Base-by-base conservation (phyloP, 1,139 yeast genomes). In the Saccharomyces hybrid region DNA sequence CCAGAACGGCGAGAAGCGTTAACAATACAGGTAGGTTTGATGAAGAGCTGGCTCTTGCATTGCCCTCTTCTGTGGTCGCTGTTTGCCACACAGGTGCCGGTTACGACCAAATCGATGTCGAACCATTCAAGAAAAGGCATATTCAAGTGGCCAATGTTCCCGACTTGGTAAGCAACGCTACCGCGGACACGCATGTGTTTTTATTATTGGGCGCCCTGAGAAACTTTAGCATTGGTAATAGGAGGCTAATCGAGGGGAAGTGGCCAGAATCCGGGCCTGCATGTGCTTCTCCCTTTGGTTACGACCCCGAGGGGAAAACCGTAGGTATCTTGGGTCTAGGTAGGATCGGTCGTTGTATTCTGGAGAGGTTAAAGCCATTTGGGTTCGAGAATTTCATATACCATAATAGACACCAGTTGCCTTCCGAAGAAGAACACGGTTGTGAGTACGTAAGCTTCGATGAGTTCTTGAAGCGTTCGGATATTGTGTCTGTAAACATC, bases 51-150 rank as follows among this genome's bases (percentile, higher is more conserved):
- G 78, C 85, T 21, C 64, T 70, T 11, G 72, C 73, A 34, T 73
- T 93, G 55, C 96, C 96, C 2, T 59, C 75, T 1, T 67, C 83
- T 0, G 78, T 91, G 29, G 80, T 81, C 63, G 78, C 82, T 12
- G 76, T 93, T 21, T 77, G 87, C 62, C 96, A 89, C 71, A 78
- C 81, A 63, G 97, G 98, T 55, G 99, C 99, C 0, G 98, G 99
- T 4, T 93, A 93, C 70, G 98, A 93, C 68, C 91, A 85, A 69
- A 75, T 86, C 49, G 89, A 85, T 63, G 80, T 82, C 1, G 56
- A 61, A n/a, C 66, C 66, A 12, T 66, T 74, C 51, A 61, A 60
- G 5, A 64, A 62, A 16, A 68, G 66, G 46, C 74, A 74, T 7
- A 83, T 88, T 54, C 89, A 84, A 70, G 74, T 87, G 9, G 81